phyloP scores from a whole-genome alignment of 805 yeast genomes.

The Candida yuanshanica region DNA sequence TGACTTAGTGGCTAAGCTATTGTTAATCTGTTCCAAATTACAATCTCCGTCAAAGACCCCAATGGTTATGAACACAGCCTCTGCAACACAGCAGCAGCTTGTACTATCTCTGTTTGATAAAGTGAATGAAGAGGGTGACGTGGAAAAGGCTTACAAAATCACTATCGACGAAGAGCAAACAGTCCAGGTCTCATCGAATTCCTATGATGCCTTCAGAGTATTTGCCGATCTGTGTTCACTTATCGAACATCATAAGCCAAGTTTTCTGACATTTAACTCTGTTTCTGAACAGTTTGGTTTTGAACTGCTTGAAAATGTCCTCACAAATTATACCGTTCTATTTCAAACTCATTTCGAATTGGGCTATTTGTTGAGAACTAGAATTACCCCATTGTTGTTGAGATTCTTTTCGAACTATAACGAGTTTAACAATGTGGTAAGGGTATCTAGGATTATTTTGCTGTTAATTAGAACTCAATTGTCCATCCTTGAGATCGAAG shows the following conservation, averaged over 20 bases:
- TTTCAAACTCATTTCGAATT: conserved; percentile 61
- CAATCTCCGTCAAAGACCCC: conserved; percentile 64
- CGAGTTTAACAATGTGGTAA: conserved; percentile 63
- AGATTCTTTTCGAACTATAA: conserved; percentile 53
- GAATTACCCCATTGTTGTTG: conserved; percentile 71
- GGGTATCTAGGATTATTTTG: conserved; percentile 68
- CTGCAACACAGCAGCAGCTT: conserved; percentile 88
- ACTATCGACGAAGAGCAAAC: conserved; percentile 40
- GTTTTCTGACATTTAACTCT: conserved; percentile 44
- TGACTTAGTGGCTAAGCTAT: conserved; percentile 47
- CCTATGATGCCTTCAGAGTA: conserved; percentile 65
- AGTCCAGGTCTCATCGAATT: conserved; percentile 41
- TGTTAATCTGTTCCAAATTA: conserved; percentile 66
- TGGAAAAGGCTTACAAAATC: conserved; percentile 28
- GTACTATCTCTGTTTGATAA: conserved; percentile 74
- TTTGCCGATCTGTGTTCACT: conserved; percentile 69
- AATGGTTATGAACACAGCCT: conserved; percentile 83
- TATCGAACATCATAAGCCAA: conserved; percentile 52
- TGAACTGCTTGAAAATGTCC: conserved; percentile 76
- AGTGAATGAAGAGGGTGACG: conserved; percentile 36
- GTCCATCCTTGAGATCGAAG: conserved; percentile 59
- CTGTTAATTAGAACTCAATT: conserved; percentile 54
- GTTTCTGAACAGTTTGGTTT: conserved; percentile 64
- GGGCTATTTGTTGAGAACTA: conserved; percentile 56
- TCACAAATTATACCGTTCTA: conserved; percentile 53